These are phyloP conservation scores for Phytophthora ohioensis DNA, from an alignment of 352 stramenopile genomes.

Conservation along the genomic window DNA sequence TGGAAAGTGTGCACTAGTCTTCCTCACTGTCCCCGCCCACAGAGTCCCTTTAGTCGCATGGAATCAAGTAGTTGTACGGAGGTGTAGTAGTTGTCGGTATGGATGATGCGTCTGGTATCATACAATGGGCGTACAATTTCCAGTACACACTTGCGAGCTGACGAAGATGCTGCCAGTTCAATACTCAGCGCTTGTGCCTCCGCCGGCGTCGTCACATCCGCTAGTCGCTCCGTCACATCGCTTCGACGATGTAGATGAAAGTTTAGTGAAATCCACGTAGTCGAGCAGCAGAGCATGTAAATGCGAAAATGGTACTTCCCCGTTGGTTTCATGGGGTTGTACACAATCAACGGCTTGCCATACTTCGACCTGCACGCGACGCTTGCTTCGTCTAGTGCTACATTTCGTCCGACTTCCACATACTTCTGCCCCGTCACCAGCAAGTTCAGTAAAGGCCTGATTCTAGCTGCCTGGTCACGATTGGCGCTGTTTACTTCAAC, in stretches of 20 bases:
- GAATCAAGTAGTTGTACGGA: too few relatives aligned
- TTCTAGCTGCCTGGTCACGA: constrained; percentile 8
- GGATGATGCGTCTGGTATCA: not conserved
- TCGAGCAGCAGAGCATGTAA: constrained; percentile 33
- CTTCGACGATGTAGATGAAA: constrained; percentile 35
- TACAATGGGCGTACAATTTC: not conserved
- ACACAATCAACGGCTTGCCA: constrained; percentile 14
- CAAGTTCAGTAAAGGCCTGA: not conserved
- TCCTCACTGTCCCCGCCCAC: too few relatives aligned
- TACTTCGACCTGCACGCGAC: constrained; percentile 14
- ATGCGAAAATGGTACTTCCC: constrained; percentile 27
- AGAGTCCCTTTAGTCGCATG: too few relatives aligned
- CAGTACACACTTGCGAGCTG: not conserved
- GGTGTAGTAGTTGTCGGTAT: too few relatives aligned
- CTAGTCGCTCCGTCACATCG: not conserved
- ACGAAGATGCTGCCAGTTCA: not conserved
- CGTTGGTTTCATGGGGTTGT: constrained; percentile 23
- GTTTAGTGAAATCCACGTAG: constrained; percentile 36
- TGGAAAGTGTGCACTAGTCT: too few relatives aligned
- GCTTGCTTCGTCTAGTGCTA: constrained; percentile 8
- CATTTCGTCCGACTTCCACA: not conserved
- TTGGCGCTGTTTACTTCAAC: constrained; percentile 11
- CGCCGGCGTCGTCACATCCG: not conserved
- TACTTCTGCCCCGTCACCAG: not conserved
- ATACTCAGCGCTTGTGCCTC: not conserved